A percentile compares a stretch with the other conserved stretches of the same genome.
Evolutionary conservation across 495 filamentous ascomycete genomes (phyloP).

Genomic region (Tuber melanosporum): DNA sequence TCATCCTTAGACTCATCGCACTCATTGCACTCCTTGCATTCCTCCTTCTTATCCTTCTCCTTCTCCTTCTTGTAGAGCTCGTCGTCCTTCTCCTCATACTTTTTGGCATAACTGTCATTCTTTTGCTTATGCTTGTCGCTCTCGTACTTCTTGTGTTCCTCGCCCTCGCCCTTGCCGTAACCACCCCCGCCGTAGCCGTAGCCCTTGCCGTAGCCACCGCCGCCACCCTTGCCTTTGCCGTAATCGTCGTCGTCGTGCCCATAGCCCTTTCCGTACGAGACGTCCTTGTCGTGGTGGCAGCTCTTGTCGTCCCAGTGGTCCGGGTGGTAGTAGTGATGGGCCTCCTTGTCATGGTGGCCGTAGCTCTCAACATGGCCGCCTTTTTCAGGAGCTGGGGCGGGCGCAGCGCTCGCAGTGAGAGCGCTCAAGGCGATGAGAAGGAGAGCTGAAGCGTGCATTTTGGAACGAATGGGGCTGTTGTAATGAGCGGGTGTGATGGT

Average conservation of each 20-base stretch:
- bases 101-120: background rate
- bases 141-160: background rate
- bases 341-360: background rate
- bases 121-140: background rate
- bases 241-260: background rate
- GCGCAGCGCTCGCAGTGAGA: background rate
- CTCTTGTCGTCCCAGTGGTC: background rate
- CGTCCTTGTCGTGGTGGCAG: background rate
- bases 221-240: background rate
- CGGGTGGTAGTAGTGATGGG: background rate
- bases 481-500: background rate
- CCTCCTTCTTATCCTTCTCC: background rate
- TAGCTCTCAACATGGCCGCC: background rate
- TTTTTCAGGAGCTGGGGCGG: background rate
- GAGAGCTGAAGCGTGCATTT: background rate
- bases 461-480: background rate
- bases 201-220: no score
- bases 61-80: background rate
- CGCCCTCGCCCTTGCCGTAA: slow-evolving; percentile 41
- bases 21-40: background rate
- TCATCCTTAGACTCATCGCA: background rate
- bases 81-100: background rate
- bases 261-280: background rate
- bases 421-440: background rate
- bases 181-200: background rate